Evolutionary conservation across 495 filamentous ascomycete species (phyloP), one percentile per base, ranked within the genome.

Genomic region (Barbatosphaeria neglecta): DNA sequence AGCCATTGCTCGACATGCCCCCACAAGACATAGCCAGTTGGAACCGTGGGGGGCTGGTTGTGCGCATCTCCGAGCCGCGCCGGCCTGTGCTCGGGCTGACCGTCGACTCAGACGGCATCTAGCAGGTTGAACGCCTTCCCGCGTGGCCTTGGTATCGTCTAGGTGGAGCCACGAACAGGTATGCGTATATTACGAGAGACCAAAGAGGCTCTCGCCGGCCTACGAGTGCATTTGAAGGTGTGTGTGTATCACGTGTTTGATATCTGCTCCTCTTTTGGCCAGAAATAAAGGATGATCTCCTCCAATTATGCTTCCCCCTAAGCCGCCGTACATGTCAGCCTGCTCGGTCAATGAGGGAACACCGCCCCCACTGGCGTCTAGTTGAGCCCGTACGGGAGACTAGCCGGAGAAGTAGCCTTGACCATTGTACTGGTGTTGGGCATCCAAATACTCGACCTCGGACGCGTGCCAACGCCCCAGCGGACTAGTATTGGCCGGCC

Each of bases 111-210:
- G 38, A 16, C 25, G 52, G 46, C 11, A 49, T 55, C 20, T 46
- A 46, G 27, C 51, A 49, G 44, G 27, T 55, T 20, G 52, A 55
- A 23, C 48, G 52, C 38, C 38, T 51, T 22, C 44, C 49, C 31
- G n/a, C 4, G 28, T 43, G 6, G 18, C 33, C 49, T 2, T 2
- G 0, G 9, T 49, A 48, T 22, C n/a, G 25, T 35, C 49, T 43
- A 1, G 42, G 46, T 17, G 46, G 37, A 33, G 13, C 28, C 6
- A n/a, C 31, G 16, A 46, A 18, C 25, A 43, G 43, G 17, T 25
- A 25, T 24, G 52, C 46, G 22, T 51, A 48, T 23, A 41, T 55
- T 19, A 43, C 51, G n/a, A 17, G 24, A 46, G 43, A 23, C 51
- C 3, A 42, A 51, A 28, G 31, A 41, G 2, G 22, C 23, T 25